Evolutionary conservation across 441 rosid species (phyloP), one percentile per base, ranked within the genome.

Genomic region (Iberis amara): DNA sequence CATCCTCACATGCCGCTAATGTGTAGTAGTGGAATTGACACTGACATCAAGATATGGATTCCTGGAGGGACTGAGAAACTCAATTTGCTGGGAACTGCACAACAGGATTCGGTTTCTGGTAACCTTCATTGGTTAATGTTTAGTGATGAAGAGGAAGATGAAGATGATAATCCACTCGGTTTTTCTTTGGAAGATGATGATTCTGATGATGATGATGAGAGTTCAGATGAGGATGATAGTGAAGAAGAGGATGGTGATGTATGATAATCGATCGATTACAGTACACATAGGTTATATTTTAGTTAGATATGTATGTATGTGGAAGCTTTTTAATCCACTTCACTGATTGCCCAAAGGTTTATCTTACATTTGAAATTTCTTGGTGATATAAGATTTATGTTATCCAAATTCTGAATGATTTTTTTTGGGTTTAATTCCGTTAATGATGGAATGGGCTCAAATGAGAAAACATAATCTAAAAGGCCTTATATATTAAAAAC

Each of bases 1-100:
- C 96, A 91, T 82, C 95, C 95, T 62, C 82, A 83, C 62, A 46
- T 58, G 45, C 58, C 80, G 1, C 63, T 75, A 14, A 77, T 91
- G 52, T 79, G 85, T 48, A 91, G 94, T 71, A 75, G 94, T 49
- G 98, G 89, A 62, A 75, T 88, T 4, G 96, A 88, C 54, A 44
- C 11, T 27, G 86, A 85, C 56, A 72, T 91, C 73, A 91, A 88
- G 78, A 59, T 85, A 39, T 91, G 90, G 91, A 78, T 79, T 52
- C 91, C 94, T 32, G 77, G 52, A 56, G 85, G 90, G 32, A 35
- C 39, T 9, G 77, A 80, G 69, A 78, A 70, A 50, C 86, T 89
- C 55, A 47, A 39, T 26, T 65, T 79, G 24, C 95, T 89, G 2
- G 12, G 30, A 62, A 68, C 76, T 37, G 36, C 13, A 1, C 8